Percentiles rank a stretch among this genome's conserved stretches.
Evolutionary conservation across 768 basidiomycete species (phyloP).

Genomic region (Pilatotrama ljubarskyi): DNA sequence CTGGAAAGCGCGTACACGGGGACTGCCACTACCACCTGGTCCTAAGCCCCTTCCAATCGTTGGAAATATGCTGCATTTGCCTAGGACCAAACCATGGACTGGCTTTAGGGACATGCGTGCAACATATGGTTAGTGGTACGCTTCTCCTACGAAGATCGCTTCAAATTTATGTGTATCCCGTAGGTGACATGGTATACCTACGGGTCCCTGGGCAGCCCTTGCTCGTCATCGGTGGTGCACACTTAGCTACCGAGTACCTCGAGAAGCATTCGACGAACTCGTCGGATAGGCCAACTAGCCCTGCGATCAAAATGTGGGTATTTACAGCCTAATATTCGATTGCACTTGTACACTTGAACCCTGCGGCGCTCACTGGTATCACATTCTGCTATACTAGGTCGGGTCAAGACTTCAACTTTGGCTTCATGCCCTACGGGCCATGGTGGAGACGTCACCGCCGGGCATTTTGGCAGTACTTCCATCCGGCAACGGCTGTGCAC

Average conservation of each 20-base stretch:
- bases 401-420: not conserved
- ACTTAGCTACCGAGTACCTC: conserved; percentile 14
- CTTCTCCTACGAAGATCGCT: not conserved
- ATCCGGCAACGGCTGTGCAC: not conserved
- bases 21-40: conserved; percentile 11
- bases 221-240: conserved; percentile 12
- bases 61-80: conserved; percentile 5
- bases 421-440: conserved; percentile 8
- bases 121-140: not conserved
- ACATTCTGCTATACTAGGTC: conserved; percentile 1
- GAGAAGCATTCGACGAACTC: conserved; percentile 23
- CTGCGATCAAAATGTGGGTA: conserved; percentile 24
- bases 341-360: too few species aligned
- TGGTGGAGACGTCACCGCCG: conserved; percentile 13
- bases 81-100: not conserved
- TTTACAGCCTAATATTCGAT: too few species aligned
- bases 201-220: conserved; percentile 10
- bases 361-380: too few species aligned
- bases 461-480: conserved; percentile 7
- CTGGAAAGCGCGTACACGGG: not conserved
- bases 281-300: conserved; percentile 17
- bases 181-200: conserved; percentile 22
- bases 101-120: not conserved
- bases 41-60: conserved; percentile 4
- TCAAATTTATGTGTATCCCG: not conserved